These are phyloP conservation scores for Mycena sp. DNA, from an alignment of 1,284 basidiomycete species.

Conservation along the genomic window DNA sequence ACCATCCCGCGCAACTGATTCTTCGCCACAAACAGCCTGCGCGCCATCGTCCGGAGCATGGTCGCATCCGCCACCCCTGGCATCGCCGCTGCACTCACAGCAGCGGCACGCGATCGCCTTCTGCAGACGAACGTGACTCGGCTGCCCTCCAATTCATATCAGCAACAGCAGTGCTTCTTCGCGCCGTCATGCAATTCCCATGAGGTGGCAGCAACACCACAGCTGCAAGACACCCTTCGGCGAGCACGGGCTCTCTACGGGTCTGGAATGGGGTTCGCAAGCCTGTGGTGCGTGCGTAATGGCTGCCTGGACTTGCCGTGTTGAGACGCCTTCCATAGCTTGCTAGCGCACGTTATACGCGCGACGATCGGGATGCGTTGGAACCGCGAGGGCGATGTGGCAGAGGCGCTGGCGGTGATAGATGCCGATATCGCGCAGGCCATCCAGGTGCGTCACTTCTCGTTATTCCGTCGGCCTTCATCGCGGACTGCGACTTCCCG, in stretches of 20 bases:
- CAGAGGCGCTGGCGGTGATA: conserved; percentile 64
- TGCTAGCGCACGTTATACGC: conserved; percentile 65
- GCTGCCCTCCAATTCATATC: conserved; percentile 33
- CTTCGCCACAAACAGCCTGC: conserved; percentile 57
- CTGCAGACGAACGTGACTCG: conserved; percentile 56
- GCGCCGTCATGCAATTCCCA: conserved; percentile 42
- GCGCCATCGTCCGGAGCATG: conserved; percentile 71
- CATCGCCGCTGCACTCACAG: conserved; percentile 66
- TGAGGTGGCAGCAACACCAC: conserved; percentile 55
- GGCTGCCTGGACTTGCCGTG: no score
- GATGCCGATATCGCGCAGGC: conserved; percentile 82
- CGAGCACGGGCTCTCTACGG: conserved; percentile 75
- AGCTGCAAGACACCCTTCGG: conserved; percentile 59
- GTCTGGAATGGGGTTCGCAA: conserved; percentile 75
- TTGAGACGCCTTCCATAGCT: neutral
- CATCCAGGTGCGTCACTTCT: conserved; percentile 58
- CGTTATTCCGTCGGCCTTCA: conserved; percentile 12
- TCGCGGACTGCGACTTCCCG: conserved; percentile 9
- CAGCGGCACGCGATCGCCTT: conserved; percentile 68
- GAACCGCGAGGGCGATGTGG: conserved; percentile 66
- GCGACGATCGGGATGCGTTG: conserved; percentile 69
- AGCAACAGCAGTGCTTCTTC: no score
- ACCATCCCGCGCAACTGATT: conserved; percentile 19
- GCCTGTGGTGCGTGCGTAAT: conserved; percentile 50
- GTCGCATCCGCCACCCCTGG: conserved; percentile 71